Base-by-base conservation (phyloP, 2,329 filamentous ascomycete genomes). In the Ascochyta rabiei region DNA sequence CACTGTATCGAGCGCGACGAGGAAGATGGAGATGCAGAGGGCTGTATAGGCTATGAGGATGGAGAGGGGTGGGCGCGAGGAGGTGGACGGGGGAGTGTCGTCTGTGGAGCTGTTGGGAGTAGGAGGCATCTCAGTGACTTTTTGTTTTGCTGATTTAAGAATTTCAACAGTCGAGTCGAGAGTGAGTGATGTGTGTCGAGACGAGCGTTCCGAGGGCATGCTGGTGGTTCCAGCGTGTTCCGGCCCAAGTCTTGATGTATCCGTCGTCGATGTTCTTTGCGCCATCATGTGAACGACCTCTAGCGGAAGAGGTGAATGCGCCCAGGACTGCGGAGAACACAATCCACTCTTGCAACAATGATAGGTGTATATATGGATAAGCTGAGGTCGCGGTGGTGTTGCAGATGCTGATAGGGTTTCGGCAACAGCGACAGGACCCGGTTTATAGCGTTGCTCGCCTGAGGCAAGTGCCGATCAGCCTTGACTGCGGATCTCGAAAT, bases 1-100 rank as follows among this genome's bases (percentile, higher is more conserved):
- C 12, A 86, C 88, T 35, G 84, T 66, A 52, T 79, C 77, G 6
- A 79, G 71, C 10, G 77, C 76, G 3, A 75, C 75, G n/a, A 78
- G 65, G 52, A 78, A 79, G 30, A 77, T 71, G 34, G 68, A 69
- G 16, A 76, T 63, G 15, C 67, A 66, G 4, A 75, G 64, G 7
- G 71, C 69, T 6, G 57, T 44, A 43, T 72, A 74, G 21, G 64
- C 71, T 2, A 72, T 56, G 1, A 72, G 53, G 6, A 58, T 16
- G 8, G 43, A 31, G 18, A 57, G 39, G 2, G 39, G 35, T 30
- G 50, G 44, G 30, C 43, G 48, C 3, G 42, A 34, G 24, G 21
- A 39, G 24, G 21, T 41, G 4, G 31, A 6, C 13, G 31, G n/a
- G 3, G 37, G 9, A 7, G n/a, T 10, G 15, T 23, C 0, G 4